A percentile compares a stretch with the other conserved stretches of the same genome.
Evolutionary conservation across 768 basidiomycete species (phyloP).

Genomic region (Boletus reticulatus): DNA sequence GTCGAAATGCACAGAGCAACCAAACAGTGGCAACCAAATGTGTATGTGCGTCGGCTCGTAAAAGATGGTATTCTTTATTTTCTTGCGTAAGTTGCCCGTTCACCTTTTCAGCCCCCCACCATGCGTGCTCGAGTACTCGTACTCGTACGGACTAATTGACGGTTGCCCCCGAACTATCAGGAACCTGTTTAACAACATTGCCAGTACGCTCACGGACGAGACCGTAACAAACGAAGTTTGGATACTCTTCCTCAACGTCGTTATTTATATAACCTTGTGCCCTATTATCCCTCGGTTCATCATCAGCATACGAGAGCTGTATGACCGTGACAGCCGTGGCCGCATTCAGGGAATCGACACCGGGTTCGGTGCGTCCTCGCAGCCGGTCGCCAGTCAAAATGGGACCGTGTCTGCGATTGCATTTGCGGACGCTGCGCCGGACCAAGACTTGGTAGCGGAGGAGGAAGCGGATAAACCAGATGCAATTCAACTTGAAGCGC

Average conservation of each 20-base stretch:
- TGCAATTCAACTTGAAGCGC: neutral
- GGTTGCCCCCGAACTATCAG: neutral
- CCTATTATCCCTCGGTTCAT: constrained; percentile 8
- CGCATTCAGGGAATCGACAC: neutral
- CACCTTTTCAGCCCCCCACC: neutral
- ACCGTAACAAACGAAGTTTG: accelerated
- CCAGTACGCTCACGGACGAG: neutral
- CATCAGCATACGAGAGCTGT: constrained; percentile 4
- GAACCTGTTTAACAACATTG: neutral
- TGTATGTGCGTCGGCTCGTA: neutral
- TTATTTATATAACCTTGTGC: neutral
- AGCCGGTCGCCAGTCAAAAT: neutral
- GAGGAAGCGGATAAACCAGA: too few relatives aligned
- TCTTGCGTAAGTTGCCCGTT: neutral
- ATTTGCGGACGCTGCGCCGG: neutral
- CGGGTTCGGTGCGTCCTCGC: neutral
- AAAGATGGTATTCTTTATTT: neutral
- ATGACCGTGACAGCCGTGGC: neutral
- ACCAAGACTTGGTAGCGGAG: neutral
- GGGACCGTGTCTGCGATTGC: neutral
- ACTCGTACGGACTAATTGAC: neutral
- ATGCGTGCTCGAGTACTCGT: too few relatives aligned
- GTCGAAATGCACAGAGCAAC: constrained; percentile 5
- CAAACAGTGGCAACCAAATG: constrained; percentile 4
- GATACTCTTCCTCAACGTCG: neutral